These are phyloP conservation scores for Alopecurus myosuroides DNA, from an alignment of 176 grass and related monocot genomes.

Conservation along the genomic window DNA sequence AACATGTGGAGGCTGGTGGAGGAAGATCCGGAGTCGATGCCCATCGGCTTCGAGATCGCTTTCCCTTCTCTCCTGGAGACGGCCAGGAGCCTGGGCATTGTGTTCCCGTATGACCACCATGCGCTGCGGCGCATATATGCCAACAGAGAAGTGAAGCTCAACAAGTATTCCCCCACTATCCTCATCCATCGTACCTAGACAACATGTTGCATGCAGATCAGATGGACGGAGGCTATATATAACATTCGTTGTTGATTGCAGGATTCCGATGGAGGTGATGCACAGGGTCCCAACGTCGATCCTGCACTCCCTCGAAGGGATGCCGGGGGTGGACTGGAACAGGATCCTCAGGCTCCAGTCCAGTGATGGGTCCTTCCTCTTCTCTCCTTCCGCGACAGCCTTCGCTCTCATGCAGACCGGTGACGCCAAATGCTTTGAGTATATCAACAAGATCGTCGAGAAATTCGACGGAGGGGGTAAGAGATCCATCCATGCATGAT, in stretches of 20 bases:
- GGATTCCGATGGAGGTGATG: constrained; percentile 85
- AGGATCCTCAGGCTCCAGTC: constrained; percentile 69
- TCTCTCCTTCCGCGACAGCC: constrained; percentile 75
- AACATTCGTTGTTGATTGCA: constrained; percentile 5
- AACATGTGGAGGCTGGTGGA: constrained; percentile 76
- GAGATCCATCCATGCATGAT: background rate
- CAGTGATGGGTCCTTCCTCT: constrained; percentile 74
- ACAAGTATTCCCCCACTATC: constrained; percentile 36
- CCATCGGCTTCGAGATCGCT: constrained; percentile 88
- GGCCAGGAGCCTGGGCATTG: constrained; percentile 47
- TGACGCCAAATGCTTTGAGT: constrained; percentile 65
- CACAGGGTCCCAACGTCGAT: constrained; percentile 76
- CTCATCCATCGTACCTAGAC: background rate
- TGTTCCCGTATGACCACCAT: constrained; percentile 58
- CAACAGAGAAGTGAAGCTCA: constrained; percentile 63
- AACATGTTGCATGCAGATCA: background rate
- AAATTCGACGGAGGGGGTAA: constrained; percentile 78
- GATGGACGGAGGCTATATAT: background rate
- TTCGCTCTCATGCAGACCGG: constrained; percentile 74
- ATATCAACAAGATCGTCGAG: constrained; percentile 51
- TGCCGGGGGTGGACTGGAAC: constrained; percentile 66
- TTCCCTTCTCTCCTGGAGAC: constrained; percentile 84
- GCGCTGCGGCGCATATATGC: constrained; percentile 52
- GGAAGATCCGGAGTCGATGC: constrained; percentile 69
- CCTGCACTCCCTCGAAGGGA: constrained; percentile 84